Base-by-base conservation (phyloP, 208 protist species). In the Leishmania tropica region DNA sequence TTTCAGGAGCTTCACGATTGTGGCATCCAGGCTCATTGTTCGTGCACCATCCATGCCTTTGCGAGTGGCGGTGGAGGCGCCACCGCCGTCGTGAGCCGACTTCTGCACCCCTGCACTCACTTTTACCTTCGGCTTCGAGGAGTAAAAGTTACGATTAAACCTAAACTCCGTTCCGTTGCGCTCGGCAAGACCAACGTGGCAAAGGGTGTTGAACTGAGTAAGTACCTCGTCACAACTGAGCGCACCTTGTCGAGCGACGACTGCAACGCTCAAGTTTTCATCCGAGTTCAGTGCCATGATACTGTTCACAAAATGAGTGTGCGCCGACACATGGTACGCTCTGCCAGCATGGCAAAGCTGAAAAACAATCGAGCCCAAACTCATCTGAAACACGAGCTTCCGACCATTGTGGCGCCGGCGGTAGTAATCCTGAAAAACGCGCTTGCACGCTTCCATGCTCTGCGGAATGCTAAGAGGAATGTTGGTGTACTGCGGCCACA, bases 1-100 rank as follows among this genome's bases (percentile, higher is more conserved):
- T 65, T 97, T 97, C 65, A 97, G 82, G 28, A 92, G 75, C 53
- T 91, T 90, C 2, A 95, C 84, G 78, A 96, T 90, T 31, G 72
- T 89, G n/a, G 90, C 85, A 71, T 97, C 91, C 37, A 96, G 67
- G 76, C 84, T 90, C 56, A 85, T 84, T 15, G 85, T 86, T 71
- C 83, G 77, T 47, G 83, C 76, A 21, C 78, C 80, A 19, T 92
- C 85, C 62, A 85, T 70, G 2, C 74, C 62, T 47, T 76, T 81
- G 31, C 79, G 56, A 67, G 56, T 19, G 31, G 79, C 42, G 28
- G 19, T 48, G 19, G 74, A 56, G 19, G 45, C 35, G 15, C 51
- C 54, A 19, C 24, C 73, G 17, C 75, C 31, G 2, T 86, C 87
- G 42, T 78, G 19, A 11, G 79, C 24, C 37, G 48, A 79, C 60